Evolutionary conservation across 495 filamentous ascomycete genomes (phyloP), one percentile per base, ranked within the genome.

Genomic region (Penicillium ochrochloron): DNA sequence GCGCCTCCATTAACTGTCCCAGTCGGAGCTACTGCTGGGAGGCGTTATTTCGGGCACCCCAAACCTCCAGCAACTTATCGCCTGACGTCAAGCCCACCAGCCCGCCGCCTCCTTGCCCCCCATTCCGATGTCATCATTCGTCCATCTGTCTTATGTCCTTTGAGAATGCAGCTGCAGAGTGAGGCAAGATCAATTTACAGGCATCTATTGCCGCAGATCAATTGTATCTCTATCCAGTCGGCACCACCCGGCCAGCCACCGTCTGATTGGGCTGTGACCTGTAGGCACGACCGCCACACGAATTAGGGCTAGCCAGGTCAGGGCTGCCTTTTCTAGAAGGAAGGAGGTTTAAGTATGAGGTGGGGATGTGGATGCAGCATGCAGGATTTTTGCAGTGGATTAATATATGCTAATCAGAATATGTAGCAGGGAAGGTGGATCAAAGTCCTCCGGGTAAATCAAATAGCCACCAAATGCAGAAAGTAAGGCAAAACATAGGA

Each of bases 1-100:
- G 11, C 44, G 44, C 19, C 44, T 9, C 44, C 44, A 11, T 48
- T 8, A 3, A 48, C 19, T 23, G 44, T 9, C 21, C 44, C 11
- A 23, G 42, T 21, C 2, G n/a, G 19, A 44, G 19, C n/a, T n/a
- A 15, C 19, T 48, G 14, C 6, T 44, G 2, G 44, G 55, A 19
- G 33, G 59, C 59, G 48, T 48, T 21, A n/a, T 33, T 55, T 61
- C 55, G 50, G 60, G 37, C 21, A 25, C 27, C 27, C 21, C 60
- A 34, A 44, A 23, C 41, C 42, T 44, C 54, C 31, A 53, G 33
- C 33, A 39, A 33, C 21, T 58, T 29, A 39, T 61, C 57, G 42
- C 39, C 57, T 70, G 68, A 70, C 68, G 68, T 70, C 66, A 68
- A 66, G 19, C 60, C 50, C 27, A 55, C 37, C 52, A 12, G 51